These are phyloP conservation scores for Phytopythium mirpurense DNA, from an alignment of 352 stramenopile genomes.

Conservation along the genomic window DNA sequence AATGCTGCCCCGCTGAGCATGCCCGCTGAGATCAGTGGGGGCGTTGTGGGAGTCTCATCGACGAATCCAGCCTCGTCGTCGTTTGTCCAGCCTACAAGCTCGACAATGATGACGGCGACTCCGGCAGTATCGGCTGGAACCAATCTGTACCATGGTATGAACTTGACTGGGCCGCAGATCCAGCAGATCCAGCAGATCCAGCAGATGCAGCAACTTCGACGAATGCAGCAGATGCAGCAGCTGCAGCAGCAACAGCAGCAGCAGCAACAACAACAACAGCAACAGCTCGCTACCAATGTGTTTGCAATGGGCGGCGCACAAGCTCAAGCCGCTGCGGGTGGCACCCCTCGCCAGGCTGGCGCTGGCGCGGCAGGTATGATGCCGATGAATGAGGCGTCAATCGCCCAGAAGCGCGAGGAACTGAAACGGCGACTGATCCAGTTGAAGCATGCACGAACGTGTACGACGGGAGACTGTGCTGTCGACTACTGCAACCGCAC, in stretches of 20 bases:
- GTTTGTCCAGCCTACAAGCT: slow-evolving; percentile 32
- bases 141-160: slow-evolving; percentile 76
- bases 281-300: slow-evolving; percentile 5
- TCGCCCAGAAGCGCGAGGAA: slow-evolving; percentile 82
- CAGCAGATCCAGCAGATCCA: slow-evolving; percentile 85
- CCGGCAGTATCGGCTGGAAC: slow-evolving; percentile 22
- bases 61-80: slow-evolving; percentile 25
- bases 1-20: slow-evolving; percentile 63
- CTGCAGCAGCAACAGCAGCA: slow-evolving; percentile 49
- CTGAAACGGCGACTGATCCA: slow-evolving; percentile 82
- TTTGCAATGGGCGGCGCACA: slow-evolving; percentile 10
- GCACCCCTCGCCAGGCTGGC: slow-evolving; percentile 15
- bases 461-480: slow-evolving; percentile 57
- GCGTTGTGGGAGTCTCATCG: slow-evolving; percentile 12
- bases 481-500: slow-evolving; percentile 83
- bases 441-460: slow-evolving; percentile 84
- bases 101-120: slow-evolving; percentile 31
- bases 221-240: slow-evolving; percentile 77
- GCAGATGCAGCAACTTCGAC: slow-evolving; percentile 80
- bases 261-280: slow-evolving; percentile 12
- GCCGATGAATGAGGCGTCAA: slow-evolving; percentile 74
- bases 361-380: slow-evolving; percentile 32
- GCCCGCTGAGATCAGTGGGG: slow-evolving; percentile 59
- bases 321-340: slow-evolving; percentile 18
- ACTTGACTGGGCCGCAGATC: slow-evolving; percentile 64